phyloP scores from a whole-genome alignment of 2,329 filamentous ascomycete species.

The Purpureocillium takamizusanense region DNA sequence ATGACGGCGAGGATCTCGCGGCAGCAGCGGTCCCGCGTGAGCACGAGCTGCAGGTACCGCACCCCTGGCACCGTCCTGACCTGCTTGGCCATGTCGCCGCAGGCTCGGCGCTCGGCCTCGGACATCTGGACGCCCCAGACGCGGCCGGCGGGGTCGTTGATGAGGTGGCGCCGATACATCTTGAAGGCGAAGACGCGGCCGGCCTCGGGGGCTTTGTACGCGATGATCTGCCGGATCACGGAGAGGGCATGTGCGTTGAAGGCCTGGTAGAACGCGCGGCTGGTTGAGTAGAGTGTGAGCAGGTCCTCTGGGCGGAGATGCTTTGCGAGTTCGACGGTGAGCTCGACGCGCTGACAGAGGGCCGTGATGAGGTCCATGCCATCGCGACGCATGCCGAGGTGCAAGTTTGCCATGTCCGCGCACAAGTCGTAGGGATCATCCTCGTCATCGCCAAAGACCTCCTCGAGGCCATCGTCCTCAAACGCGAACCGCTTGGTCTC shows the following conservation, averaged over 20 bases:
- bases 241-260: constrained; percentile 51
- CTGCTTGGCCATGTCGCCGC: constrained; percentile 11
- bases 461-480: constrained; percentile 12
- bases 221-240: constrained; percentile 47
- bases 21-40: constrained; percentile 45
- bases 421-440: constrained; percentile 16
- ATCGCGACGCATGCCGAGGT: constrained; percentile 11
- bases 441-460: constrained; percentile 16
- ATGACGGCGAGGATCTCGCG: constrained; percentile 56
- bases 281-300: constrained; percentile 55
- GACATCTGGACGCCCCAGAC: constrained; percentile 20
- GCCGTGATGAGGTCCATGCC: constrained; percentile 33
- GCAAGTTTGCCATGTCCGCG: constrained; percentile 5
- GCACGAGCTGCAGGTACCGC: constrained; percentile 59
- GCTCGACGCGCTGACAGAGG: constrained; percentile 35
- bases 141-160: constrained; percentile 48
- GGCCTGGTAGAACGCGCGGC: constrained; percentile 50
- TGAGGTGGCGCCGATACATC: constrained; percentile 47
- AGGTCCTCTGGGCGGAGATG: constrained; percentile 47
- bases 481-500: constrained; percentile 19
- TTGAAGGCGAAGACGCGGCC: constrained; percentile 50
- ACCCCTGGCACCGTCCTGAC: constrained; percentile 51
- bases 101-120: constrained; percentile 1
- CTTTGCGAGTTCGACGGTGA: constrained; percentile 45
- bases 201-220: constrained; percentile 43